Evolutionary conservation across 169 alveolate species (phyloP).

Genomic region (Cryptosporidium sp.): DNA sequence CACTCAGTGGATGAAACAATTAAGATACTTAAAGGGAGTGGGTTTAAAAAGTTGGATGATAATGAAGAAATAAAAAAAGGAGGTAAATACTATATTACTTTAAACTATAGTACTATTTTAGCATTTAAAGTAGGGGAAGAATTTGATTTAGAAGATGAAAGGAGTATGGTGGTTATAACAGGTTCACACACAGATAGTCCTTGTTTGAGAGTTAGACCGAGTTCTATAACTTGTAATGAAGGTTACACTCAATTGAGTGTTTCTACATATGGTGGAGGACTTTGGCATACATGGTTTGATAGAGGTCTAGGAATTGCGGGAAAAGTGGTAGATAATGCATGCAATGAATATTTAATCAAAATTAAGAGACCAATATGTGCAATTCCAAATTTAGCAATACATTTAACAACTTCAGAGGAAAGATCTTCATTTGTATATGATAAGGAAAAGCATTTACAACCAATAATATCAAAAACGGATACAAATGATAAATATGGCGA

Average conservation of each 20-base stretch:
- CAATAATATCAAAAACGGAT: constrained; percentile 80
- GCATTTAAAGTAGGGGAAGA: constrained; percentile 92
- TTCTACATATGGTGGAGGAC: constrained; percentile 95
- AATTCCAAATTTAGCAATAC: constrained; percentile 95
- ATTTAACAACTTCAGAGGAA: constrained; percentile 89
- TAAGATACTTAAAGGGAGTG: constrained; percentile 60
- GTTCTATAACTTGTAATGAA: constrained; percentile 85
- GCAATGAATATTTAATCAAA: constrained; percentile 88
- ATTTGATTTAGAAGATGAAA: constrained; percentile 77
- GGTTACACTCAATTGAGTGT: constrained; percentile 90
- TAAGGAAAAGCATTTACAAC: constrained; percentile 91
- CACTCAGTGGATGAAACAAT: constrained; percentile 82
- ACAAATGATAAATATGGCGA: constrained; percentile 37
- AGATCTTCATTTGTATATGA: constrained; percentile 84
- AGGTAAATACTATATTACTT: constrained; percentile 88
- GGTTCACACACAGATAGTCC: constrained; percentile 96
- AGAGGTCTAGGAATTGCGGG: constrained; percentile 97
- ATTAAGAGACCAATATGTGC: constrained; percentile 90
- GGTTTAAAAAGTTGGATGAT: constrained; percentile 79
- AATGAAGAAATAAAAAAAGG: constrained; percentile 79
- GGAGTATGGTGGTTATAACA: constrained; percentile 64
- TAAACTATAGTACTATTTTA: constrained; percentile 89
- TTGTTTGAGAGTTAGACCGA: constrained; percentile 93
- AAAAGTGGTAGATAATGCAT: constrained; percentile 89
- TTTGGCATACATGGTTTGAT: constrained; percentile 99